Evolutionary conservation across 169 alveolate genomes (phyloP).

Genomic region (Miamiensis avidus): DNA sequence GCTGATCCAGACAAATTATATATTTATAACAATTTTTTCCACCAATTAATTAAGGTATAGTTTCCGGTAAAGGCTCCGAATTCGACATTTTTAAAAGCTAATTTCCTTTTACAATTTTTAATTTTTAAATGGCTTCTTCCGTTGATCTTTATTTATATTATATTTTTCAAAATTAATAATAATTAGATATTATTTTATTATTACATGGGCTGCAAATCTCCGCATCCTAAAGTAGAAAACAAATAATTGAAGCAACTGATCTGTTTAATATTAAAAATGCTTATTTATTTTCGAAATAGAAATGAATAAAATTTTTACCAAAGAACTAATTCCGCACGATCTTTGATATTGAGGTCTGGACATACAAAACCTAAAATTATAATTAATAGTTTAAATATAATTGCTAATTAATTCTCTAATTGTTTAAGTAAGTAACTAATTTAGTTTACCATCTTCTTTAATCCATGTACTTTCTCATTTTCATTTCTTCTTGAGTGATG

Average conservation of each 20-base stretch:
- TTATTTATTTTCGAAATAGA: too few relatives aligned
- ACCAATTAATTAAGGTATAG: conserved; percentile 60
- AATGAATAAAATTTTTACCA: too few relatives aligned
- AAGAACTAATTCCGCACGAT: conserved; percentile 76
- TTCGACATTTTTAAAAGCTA: conserved; percentile 41
- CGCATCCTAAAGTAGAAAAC: conserved; percentile 56
- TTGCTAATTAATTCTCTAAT: too few relatives aligned
- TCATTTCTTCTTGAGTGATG: conserved; percentile 66
- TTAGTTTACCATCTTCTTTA: conserved; percentile 66
- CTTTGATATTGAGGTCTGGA: conserved; percentile 75
- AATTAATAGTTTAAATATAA: not conserved
- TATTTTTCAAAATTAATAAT: not conserved
- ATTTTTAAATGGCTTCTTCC: not conserved
- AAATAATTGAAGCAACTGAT: conserved; percentile 57
- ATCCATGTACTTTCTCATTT: conserved; percentile 64
- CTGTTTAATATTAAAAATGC: not conserved
- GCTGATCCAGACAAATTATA: not conserved
- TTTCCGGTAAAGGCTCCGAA: conserved; percentile 71
- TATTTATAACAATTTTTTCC: conserved; percentile 9
- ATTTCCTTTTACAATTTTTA: not conserved
- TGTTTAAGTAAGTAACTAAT: not conserved
- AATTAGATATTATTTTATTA: conserved; percentile 57
- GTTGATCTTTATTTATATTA: not conserved
- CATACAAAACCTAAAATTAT: conserved; percentile 44
- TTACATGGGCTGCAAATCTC: conserved; percentile 33